Base-by-base conservation (phyloP, 805 yeast species). In the Zygosaccharomyces siamensis region DNA sequence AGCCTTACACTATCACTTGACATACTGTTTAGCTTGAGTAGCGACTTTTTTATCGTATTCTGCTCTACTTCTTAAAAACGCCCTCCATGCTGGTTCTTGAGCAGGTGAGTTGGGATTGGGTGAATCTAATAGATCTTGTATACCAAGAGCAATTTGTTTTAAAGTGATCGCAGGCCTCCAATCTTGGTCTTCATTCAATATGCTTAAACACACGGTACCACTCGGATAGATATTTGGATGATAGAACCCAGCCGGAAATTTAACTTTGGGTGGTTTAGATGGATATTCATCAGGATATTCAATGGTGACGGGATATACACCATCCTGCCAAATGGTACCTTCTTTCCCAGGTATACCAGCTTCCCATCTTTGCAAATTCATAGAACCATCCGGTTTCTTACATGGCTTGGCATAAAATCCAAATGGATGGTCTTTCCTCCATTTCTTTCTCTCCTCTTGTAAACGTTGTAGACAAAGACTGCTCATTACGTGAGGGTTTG, bases 371-470 rank as follows among this genome's bases (percentile, higher is more conserved):
- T 86, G 85, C 53, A 93, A 74, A 67, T 93, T 89, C 53, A 93
- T 73, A 0, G 89, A 72, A 3, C 99, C 99, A 61, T 89, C 96
- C 1, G 73, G 61, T n/a, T 76, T 73, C 65, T 86, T 90, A 23
- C 71, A 63, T 11, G 99, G 99, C 62, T 88, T 87, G 33, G 99
- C 99, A 57, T 72, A 90, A 69, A 93, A 93, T 6, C 98, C 98
- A 69, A 90, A 93, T 0, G 99, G 99, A 65, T 93, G 99, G 66
- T 89, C 97, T 66, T 89, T 92, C 58, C 99, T 81, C 99, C 99
- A 93, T 67, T 86, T 89, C 70, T 90, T 92, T 68, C 99, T 83
- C 67, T 92, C 99, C 68, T 89, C 96, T 63, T 90, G 97, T 36
- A 92, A 78, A 59, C 99, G 80, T 50, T 81, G 88, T 55, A 83